A percentile compares a stretch with the other conserved stretches of the same genome.
Evolutionary conservation across 306 rosid species (phyloP).

Genomic region (Begonia peltatifolia): DNA sequence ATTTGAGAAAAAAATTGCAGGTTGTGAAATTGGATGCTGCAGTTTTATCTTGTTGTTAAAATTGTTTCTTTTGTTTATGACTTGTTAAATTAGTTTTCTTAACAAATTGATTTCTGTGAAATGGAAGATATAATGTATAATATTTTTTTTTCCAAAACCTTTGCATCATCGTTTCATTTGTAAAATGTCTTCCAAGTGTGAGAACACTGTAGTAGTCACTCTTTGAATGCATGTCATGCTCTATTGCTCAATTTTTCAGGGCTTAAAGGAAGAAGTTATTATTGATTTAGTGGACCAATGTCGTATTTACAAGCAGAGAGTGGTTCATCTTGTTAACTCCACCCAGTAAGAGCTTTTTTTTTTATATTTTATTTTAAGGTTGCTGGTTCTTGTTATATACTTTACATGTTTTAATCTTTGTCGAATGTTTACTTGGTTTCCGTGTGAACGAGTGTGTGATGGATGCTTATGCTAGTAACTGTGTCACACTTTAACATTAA

Average conservation of each 20-base stretch:
- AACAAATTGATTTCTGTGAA: background rate
- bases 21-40: background rate
- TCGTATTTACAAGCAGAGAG: constrained; percentile 75
- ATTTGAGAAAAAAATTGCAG: background rate
- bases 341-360: constrained; percentile 52
- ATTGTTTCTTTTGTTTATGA: background rate
- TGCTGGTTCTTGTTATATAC: background rate
- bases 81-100: background rate
- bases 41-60: background rate
- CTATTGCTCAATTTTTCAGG: constrained; percentile 31
- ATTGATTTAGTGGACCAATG: constrained; percentile 91
- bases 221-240: background rate
- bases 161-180: too few relatives aligned
- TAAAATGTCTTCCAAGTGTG: too few relatives aligned
- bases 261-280: constrained; percentile 73
- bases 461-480: too few relatives aligned
- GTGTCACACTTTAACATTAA: too few relatives aligned
- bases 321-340: constrained; percentile 87
- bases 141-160: background rate
- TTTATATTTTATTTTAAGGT: constrained; percentile 3
- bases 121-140: too few relatives aligned
- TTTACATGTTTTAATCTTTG: background rate
- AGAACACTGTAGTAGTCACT: too few relatives aligned
- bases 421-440: background rate
- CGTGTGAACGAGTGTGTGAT: too few relatives aligned